Conservation (phyloP, 2,329 filamentous ascomycete genomes). For the Neobulgaria alba region DNA sequence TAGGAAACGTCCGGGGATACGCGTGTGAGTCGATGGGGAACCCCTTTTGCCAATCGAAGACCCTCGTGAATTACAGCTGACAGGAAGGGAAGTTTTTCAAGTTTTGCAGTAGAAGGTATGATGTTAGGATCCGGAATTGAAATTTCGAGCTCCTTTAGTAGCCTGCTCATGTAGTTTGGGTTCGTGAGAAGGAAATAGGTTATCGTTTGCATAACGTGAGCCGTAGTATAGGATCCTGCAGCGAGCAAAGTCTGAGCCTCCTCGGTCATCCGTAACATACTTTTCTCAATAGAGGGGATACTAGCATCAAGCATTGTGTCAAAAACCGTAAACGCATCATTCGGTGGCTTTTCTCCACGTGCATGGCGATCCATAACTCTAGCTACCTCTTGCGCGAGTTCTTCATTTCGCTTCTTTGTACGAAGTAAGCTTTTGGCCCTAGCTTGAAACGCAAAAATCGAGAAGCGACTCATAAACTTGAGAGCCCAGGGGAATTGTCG, state of each 20-base stretch:
- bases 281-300: too few species aligned
- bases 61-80: slow-evolving; percentile 27
- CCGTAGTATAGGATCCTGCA: slow-evolving; percentile 32
- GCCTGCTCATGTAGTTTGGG: slow-evolving; percentile 19
- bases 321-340: too few species aligned
- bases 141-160: slow-evolving; percentile 27
- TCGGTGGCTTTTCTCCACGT: too few species aligned
- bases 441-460: too few species aligned
- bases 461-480: too few species aligned
- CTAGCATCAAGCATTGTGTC: too few species aligned
- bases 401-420: too few species aligned
- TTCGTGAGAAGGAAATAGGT: slow-evolving; percentile 30
- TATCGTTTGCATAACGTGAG: slow-evolving; percentile 27
- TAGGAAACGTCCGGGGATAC: slow-evolving; percentile 8
- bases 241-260: slow-evolving; percentile 24
- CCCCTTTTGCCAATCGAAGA: slow-evolving; percentile 24
- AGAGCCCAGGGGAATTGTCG: background rate
- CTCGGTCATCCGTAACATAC: too few species aligned
- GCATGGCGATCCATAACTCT: too few species aligned
- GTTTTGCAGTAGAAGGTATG: background rate
- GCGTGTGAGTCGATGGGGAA: slow-evolving; percentile 23
- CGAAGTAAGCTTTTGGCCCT: too few species aligned
- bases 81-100: slow-evolving; percentile 26
- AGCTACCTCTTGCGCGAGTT: too few species aligned
- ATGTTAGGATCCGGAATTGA: slow-evolving; percentile 7